Evolutionary conservation across 331 rosid genomes (phyloP).

Genomic region (Rhamnella rubrinervis): DNA sequence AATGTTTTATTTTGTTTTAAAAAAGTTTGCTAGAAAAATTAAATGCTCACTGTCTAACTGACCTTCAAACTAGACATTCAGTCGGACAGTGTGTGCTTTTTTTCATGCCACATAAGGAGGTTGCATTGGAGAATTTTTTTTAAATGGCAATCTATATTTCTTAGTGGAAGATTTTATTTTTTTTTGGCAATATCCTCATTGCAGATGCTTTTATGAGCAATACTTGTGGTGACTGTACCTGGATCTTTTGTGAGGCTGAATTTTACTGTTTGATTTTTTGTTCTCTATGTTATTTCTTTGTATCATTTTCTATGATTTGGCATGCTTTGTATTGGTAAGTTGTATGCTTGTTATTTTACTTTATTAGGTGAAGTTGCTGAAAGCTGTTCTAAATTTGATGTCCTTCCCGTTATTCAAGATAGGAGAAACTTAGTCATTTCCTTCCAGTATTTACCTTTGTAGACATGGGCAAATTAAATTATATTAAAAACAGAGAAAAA

Average conservation of each 20-base stretch:
- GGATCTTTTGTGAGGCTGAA: background rate
- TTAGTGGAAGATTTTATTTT: too few species aligned
- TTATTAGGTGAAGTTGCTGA: background rate
- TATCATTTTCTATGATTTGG: background rate
- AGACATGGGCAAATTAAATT: conserved; percentile 52
- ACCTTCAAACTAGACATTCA: too few species aligned
- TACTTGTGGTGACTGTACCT: background rate
- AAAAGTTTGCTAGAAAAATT: too few species aligned
- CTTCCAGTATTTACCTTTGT: conserved; percentile 53
- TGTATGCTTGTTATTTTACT: conserved; percentile 5
- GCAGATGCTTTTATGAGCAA: background rate
- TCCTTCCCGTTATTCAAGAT: conserved; percentile 33
- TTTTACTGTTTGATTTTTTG: background rate
- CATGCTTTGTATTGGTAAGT: conserved; percentile 17
- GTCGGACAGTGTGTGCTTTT: too few species aligned
- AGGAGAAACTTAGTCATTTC: conserved; percentile 45
- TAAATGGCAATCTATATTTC: too few species aligned
- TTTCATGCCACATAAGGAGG: too few species aligned
- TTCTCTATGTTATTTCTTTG: conserved; percentile 4
- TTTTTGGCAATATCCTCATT: too few species aligned
- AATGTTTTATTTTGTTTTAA: too few species aligned
- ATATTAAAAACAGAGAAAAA: conserved; percentile 35
- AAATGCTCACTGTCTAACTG: too few species aligned
- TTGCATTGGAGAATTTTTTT: too few species aligned
- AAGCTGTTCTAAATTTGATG: conserved; percentile 9